phyloP scores from a whole-genome alignment of 2,329 filamentous ascomycete genomes.

The Fusarium phyllophilum region DNA sequence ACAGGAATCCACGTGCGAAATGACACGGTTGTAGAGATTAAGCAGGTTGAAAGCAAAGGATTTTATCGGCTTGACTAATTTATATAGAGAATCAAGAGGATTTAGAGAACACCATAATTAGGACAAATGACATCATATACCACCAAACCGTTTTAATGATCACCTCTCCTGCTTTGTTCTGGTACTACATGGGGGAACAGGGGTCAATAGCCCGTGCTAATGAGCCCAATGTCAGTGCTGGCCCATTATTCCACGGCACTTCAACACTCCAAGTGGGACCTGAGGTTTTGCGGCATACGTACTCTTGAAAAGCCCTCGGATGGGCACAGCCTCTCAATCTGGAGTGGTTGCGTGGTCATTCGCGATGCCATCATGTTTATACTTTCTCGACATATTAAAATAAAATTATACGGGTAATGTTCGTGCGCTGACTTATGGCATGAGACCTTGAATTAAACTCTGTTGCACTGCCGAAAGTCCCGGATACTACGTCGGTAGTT shows the following conservation, averaged over 20 bases:
- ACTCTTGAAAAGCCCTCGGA: background rate
- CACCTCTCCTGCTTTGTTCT: background rate
- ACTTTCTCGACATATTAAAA: background rate
- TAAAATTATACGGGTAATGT: background rate
- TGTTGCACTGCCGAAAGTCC: background rate
- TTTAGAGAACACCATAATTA: background rate
- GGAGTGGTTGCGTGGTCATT: background rate
- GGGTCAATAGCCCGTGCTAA: background rate
- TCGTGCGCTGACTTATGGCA: background rate
- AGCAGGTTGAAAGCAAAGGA: background rate
- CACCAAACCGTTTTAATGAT: background rate
- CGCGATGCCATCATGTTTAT: background rate
- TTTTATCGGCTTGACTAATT: background rate
- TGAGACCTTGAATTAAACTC: constrained; percentile 17
- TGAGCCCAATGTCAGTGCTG: background rate
- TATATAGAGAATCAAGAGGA: background rate
- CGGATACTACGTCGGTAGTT: constrained; percentile 6
- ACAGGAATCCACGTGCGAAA: constrained; percentile 21
- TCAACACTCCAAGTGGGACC: background rate
- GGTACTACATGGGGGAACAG: background rate
- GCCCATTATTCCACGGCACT: background rate
- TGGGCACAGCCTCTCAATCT: background rate
- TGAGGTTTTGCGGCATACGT: background rate
- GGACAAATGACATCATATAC: background rate
- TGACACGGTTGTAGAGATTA: constrained; percentile 23